Evolutionary conservation across 352 stramenopile species (phyloP).

Genomic region (Globisporangium echinulatum): DNA sequence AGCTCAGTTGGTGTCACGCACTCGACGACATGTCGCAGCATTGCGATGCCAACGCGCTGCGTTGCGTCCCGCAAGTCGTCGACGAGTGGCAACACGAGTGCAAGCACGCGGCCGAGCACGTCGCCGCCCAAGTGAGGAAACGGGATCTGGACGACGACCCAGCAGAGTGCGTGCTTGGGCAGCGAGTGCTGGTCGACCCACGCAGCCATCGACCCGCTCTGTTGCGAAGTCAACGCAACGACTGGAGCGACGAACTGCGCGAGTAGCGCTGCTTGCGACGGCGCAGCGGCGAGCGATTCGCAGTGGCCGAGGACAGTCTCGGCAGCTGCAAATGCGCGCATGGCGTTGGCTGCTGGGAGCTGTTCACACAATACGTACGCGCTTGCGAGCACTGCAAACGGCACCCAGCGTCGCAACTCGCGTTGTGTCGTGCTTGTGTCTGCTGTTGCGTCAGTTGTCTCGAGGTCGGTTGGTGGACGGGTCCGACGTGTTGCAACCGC

Average conservation of each 20-base stretch:
- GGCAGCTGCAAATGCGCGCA: slow-evolving; percentile 16
- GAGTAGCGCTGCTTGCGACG: slow-evolving; percentile 14
- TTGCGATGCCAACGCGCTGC: slow-evolving; percentile 46
- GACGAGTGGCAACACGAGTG: slow-evolving; percentile 73
- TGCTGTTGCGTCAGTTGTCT: not conserved
- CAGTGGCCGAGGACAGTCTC: slow-evolving; percentile 19
- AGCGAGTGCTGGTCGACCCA: slow-evolving; percentile 44
- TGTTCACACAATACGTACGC: slow-evolving; percentile 24
- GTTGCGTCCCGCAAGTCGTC: slow-evolving; percentile 63
- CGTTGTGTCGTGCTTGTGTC: not conserved
- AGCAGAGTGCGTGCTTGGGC: slow-evolving; percentile 53
- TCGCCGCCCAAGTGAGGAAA: slow-evolving; percentile 61
- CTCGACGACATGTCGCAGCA: slow-evolving; percentile 56
- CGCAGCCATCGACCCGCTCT: slow-evolving; percentile 49
- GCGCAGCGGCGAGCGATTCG: slow-evolving; percentile 9
- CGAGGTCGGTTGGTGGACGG: too few species aligned
- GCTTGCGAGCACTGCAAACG: slow-evolving; percentile 28
- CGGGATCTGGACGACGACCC: slow-evolving; percentile 43
- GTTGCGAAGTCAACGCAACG: slow-evolving; percentile 37
- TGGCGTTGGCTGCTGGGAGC: slow-evolving; percentile 20
- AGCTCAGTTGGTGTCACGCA: slow-evolving; percentile 69
- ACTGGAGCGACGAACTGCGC: slow-evolving; percentile 29
- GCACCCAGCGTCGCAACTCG: slow-evolving; percentile 26
- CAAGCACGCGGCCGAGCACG: slow-evolving; percentile 61
- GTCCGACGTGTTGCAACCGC: not conserved